Evolutionary conservation across 352 stramenopile species (phyloP), one percentile per base, ranked within the genome.

Genomic region (Globisporangium nunn): DNA sequence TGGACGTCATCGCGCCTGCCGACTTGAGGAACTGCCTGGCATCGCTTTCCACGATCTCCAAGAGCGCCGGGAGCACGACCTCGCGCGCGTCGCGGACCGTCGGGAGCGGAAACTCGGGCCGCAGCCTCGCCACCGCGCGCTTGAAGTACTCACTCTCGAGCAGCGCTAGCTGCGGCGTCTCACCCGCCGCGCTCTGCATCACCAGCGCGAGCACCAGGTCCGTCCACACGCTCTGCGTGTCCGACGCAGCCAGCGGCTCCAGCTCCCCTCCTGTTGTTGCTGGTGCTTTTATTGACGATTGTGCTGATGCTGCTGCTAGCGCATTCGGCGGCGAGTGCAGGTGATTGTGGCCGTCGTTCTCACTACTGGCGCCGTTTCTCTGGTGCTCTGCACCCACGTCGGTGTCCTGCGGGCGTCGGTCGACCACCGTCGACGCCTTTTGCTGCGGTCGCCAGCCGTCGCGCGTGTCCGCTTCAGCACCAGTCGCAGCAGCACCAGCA

Each of bases 151-250:
- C 48, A 35, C 74, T 66, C 18, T 63, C 62, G 29, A 78, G 51
- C 15, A 78, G 40, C 3, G 40, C 28, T 49, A 63, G 57, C 33
- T 45, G 29, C 6, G 37, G 29, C 10, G 37, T 33, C 3, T 35
- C 39, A 23, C 35, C 29, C 0, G 55, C 30, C 1, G 40, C 11
- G 7, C 37, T 47, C 6, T 61, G 51, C 12, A 54, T 66, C 23
- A 69, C 41, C 15, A 78, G n/a, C 2, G 66, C 67, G 6, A 75
- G 56, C 12, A 66, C 62, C 7, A 78, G 55, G 40, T 70, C 64
- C 5, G 75, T 60, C 2, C 63, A 56, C 31, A 57, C 58, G 45
- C 43, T 49, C 11, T 65, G 49, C n/a, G 52, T 17, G 18, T 45
- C 30, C 2, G 28, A 33, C 0, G 11, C 15, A 44, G 57, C 51